These are phyloP conservation scores for Yarrowia yakushimensis DNA, from an alignment of 805 yeast species.

Conservation along the genomic window DNA sequence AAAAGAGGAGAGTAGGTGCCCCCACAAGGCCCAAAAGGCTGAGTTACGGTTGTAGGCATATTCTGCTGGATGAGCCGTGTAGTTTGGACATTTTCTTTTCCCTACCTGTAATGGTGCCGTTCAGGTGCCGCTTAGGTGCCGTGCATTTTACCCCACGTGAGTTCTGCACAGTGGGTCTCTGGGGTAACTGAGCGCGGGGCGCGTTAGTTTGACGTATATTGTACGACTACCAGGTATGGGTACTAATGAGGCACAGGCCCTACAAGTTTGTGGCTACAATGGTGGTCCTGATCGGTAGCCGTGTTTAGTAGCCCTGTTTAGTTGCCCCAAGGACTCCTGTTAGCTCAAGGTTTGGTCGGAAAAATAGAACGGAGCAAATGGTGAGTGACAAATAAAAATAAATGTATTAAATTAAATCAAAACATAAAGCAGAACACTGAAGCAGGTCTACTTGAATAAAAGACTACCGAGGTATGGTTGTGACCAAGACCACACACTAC, in stretches of 20 bases:
- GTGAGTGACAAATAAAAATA: no score
- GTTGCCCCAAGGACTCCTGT: background rate
- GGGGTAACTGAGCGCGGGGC: background rate
- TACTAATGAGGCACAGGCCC: background rate
- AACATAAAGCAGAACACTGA: no score
- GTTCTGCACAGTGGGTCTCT: background rate
- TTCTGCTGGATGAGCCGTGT: background rate
- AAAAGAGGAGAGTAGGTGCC: no score
- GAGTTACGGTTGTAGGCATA: background rate
- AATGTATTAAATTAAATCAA: no score
- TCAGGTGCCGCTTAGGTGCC: background rate
- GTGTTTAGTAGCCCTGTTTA: no score
- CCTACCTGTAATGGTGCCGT: background rate
- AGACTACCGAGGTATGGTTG: no score
- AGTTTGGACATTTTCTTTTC: background rate
- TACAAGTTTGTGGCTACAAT: background rate
- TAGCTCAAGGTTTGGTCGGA: background rate
- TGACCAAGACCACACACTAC: no score
- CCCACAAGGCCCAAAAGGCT: no score
- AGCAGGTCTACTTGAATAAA: no score
- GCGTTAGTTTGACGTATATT: background rate
- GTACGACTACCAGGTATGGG: background rate
- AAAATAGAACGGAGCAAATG: no score
- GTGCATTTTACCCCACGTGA: constrained; percentile 5
- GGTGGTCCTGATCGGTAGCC: background rate